A percentile compares a stretch with the other conserved stretches of the same genome.
Evolutionary conservation across 2,329 filamentous ascomycete genomes (phyloP).

Genomic region (Sarocladium strictum): DNA sequence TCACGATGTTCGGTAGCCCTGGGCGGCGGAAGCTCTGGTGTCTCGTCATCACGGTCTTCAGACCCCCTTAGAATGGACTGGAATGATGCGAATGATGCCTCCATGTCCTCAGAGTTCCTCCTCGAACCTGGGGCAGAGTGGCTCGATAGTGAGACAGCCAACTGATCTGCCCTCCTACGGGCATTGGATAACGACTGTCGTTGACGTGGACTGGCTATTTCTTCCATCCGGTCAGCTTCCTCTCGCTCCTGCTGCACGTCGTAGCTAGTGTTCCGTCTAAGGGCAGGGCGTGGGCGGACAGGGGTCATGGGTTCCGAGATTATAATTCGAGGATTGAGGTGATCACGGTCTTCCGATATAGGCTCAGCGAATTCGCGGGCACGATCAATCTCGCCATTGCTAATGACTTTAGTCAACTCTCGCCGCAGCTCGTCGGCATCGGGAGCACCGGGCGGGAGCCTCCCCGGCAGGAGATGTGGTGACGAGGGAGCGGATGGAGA

Average conservation of each 20-base stretch:
- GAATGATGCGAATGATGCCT: slow-evolving; percentile 28
- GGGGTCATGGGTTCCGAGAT: slow-evolving; percentile 6
- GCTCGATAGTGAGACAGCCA: slow-evolving; percentile 33
- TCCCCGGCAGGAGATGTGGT: slow-evolving; percentile 15
- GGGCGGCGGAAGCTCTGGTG: not conserved
- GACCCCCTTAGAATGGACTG: slow-evolving; percentile 24
- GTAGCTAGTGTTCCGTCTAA: slow-evolving; percentile 38
- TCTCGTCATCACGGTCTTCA: slow-evolving; percentile 18
- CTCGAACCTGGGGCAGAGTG: slow-evolving; percentile 31
- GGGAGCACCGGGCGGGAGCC: slow-evolving; percentile 24
- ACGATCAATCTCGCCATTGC: slow-evolving; percentile 4
- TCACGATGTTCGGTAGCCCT: not conserved
- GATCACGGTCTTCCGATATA: slow-evolving; percentile 13
- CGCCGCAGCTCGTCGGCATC: slow-evolving; percentile 32
- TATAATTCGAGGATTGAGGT: slow-evolving; percentile 8
- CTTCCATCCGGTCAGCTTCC: slow-evolving; percentile 33
- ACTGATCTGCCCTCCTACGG: slow-evolving; percentile 29
- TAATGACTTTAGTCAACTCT: slow-evolving; percentile 31
- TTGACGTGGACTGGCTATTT: slow-evolving; percentile 28
- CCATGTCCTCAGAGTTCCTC: slow-evolving; percentile 27
- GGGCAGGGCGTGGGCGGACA: slow-evolving; percentile 21
- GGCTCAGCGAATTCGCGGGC: slow-evolving; percentile 16
- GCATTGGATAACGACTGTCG: slow-evolving; percentile 34
- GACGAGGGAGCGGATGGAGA: slow-evolving; percentile 20
- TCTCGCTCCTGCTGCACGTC: slow-evolving; percentile 33